Conservation (phyloP, 2,329 filamentous ascomycete species). For the Phaeosphaeria sp. region DNA sequence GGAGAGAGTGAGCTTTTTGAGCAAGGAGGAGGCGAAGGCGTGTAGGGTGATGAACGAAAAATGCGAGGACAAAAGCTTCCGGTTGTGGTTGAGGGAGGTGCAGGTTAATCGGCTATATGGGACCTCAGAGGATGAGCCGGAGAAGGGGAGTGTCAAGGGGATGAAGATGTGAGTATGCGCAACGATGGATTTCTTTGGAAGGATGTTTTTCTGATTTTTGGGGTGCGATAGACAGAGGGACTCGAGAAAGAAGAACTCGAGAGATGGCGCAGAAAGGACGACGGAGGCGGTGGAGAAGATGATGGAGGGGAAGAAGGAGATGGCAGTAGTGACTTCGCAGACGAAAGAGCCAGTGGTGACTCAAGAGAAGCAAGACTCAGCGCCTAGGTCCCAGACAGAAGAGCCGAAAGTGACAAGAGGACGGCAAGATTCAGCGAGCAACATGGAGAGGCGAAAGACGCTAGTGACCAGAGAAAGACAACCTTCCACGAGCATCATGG, state of each 20-base stretch:
- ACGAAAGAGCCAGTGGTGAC: too few species aligned
- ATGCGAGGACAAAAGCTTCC: conserved; percentile 47
- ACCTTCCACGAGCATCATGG: too few species aligned
- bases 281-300: background rate
- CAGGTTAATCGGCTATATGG: conserved; percentile 42
- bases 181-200: background rate
- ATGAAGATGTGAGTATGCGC: conserved; percentile 26
- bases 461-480: background rate
- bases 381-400: too few species aligned
- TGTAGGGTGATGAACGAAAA: conserved; percentile 44
- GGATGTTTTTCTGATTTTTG: background rate
- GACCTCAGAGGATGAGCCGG: conserved; percentile 43
- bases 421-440: background rate
- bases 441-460: background rate
- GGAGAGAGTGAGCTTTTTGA: conserved; percentile 37
- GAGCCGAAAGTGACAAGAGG: background rate
- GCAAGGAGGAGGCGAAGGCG: conserved; percentile 44
- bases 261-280: background rate
- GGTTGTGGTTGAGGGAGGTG: conserved; percentile 51
- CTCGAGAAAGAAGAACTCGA: background rate
- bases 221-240: background rate
- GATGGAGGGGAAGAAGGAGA: too few species aligned
- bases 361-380: too few species aligned
- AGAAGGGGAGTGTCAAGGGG: conserved; percentile 28
- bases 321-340: too few species aligned